phyloP scores from a whole-genome alignment of 345 rosid species.

The Eucalyptus cloeziana region DNA sequence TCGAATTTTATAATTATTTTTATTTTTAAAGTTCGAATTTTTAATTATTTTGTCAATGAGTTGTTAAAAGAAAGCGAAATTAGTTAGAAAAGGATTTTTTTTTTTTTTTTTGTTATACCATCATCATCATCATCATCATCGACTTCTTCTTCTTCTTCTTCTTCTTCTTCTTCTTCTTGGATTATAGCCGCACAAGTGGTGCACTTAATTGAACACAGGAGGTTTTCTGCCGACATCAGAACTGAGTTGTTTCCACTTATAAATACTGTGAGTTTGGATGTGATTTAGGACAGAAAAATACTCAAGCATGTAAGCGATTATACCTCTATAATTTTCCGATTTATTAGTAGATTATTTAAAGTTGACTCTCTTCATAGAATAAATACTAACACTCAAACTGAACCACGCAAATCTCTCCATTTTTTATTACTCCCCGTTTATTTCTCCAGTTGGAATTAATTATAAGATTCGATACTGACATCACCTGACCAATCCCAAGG shows the following conservation, averaged over 20 bases:
- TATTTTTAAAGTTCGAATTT: too few species aligned
- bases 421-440: neutral
- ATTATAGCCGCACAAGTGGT: neutral
- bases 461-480: neutral
- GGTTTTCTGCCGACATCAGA: neutral
- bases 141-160: accelerated
- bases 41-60: too few species aligned
- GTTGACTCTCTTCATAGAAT: too few species aligned
- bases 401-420: accelerated
- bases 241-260: neutral
- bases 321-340: neutral
- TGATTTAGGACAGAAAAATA: neutral
- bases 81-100: too few species aligned
- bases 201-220: neutral
- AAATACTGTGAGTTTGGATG: neutral
- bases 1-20: too few species aligned
- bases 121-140: too few species aligned
- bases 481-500: neutral
- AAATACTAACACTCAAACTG: accelerated
- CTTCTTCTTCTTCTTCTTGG: neutral
- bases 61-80: too few species aligned
- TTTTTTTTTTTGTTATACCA: too few species aligned
- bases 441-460: accelerated
- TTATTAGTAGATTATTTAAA: too few species aligned
- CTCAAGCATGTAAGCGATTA: neutral